Evolutionary conservation across 2,329 filamentous ascomycete species (phyloP).

Genomic region (Pestalotiopsis fici): DNA sequence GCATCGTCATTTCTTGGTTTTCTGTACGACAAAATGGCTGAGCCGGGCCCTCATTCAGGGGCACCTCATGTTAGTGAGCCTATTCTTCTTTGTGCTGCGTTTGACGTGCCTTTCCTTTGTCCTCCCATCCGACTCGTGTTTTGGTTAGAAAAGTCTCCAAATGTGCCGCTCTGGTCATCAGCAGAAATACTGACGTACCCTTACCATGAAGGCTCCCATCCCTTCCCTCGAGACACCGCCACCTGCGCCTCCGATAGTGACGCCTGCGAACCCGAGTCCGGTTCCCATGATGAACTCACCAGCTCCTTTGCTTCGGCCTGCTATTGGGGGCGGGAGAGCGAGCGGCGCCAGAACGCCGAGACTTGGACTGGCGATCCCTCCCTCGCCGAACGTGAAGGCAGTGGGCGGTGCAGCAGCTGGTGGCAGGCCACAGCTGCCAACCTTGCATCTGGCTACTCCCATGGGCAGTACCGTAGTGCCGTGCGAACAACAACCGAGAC

Average conservation of each 20-base stretch:
- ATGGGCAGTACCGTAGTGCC: conserved; percentile 78
- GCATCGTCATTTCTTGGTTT: neutral
- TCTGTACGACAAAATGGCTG: conserved; percentile 7
- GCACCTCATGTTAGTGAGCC: conserved; percentile 28
- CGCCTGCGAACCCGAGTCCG: conserved; percentile 32
- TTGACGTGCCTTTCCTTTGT: conserved; percentile 1
- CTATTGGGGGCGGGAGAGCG: conserved; percentile 70
- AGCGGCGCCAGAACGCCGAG: conserved; percentile 69
- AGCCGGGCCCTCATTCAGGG: conserved; percentile 19
- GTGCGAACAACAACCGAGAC: conserved; percentile 62
- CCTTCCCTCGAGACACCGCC: conserved; percentile 22
- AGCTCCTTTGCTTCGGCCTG: conserved; percentile 79
- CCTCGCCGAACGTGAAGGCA: conserved; percentile 80
- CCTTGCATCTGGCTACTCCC: conserved; percentile 82
- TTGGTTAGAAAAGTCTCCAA: neutral
- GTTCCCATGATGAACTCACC: conserved; percentile 70
- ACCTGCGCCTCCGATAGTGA: conserved; percentile 20
- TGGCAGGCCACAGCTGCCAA: conserved; percentile 69
- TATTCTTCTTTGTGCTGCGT: conserved; percentile 6
- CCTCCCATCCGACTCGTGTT: conserved; percentile 12
- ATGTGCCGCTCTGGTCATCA: neutral
- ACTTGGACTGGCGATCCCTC: conserved; percentile 86
- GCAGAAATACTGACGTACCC: conserved; percentile 25
- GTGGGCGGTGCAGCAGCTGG: conserved; percentile 56
- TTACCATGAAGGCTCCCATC: conserved; percentile 24